Evolutionary conservation across 2,329 filamentous ascomycete genomes (phyloP).

Genomic region (Massarina eburnea): DNA sequence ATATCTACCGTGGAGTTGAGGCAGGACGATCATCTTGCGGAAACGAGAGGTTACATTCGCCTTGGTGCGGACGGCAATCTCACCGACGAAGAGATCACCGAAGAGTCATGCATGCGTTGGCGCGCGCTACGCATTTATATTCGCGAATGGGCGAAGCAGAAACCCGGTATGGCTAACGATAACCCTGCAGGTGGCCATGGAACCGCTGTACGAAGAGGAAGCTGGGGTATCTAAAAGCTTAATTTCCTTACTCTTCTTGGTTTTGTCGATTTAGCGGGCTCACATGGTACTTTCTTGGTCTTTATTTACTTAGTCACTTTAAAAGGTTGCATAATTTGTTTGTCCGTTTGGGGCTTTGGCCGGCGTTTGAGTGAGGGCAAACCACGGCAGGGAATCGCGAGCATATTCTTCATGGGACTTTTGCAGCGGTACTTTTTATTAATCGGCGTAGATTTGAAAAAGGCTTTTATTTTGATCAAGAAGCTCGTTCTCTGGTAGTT

Average conservation of each 20-base stretch:
- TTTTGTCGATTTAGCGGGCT: constrained; percentile 23
- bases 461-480: too few species aligned
- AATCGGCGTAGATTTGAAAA: too few species aligned
- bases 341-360: not conserved
- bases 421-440: too few species aligned
- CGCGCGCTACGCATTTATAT: constrained; percentile 81
- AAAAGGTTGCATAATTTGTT: not conserved
- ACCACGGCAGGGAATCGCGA: too few species aligned
- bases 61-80: constrained; percentile 50
- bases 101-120: constrained; percentile 71
- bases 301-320: not conserved
- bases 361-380: too few species aligned
- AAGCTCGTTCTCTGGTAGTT: too few species aligned
- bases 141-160: constrained; percentile 84
- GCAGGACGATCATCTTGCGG: constrained; percentile 66
- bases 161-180: constrained; percentile 63
- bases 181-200: constrained; percentile 41
- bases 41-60: constrained; percentile 72
- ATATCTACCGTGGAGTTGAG: constrained; percentile 70
- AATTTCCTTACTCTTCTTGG: constrained; percentile 2
- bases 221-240: constrained; percentile 45
- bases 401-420: too few species aligned
- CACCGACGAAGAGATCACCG: constrained; percentile 53
- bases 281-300: constrained; percentile 4
- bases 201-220: constrained; percentile 50